Percentiles rank a stretch among this genome's conserved stretches.
These are phyloP conservation scores for Phytophthora sp. DNA, from an alignment of 352 stramenopile genomes.

Conservation along the genomic window DNA sequence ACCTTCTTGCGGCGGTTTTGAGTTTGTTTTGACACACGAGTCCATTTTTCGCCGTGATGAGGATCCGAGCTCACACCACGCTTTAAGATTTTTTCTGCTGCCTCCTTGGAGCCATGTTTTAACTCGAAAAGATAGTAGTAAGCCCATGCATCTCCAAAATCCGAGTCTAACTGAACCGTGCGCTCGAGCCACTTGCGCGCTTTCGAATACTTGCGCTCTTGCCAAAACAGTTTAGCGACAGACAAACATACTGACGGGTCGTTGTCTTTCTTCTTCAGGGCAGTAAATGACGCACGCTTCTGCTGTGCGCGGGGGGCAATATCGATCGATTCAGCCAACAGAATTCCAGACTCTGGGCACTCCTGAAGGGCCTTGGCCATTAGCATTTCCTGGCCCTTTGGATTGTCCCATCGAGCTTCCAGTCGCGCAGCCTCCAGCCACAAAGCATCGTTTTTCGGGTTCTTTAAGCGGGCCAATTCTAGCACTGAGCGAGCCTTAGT, in stretches of 20 bases:
- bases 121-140: slow-evolving; percentile 98
- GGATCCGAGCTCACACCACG: slow-evolving; percentile 93
- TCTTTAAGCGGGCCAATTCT: slow-evolving; percentile 96
- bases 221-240: slow-evolving; percentile 97
- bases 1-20: slow-evolving; percentile 86
- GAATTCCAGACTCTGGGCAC: slow-evolving; percentile 94
- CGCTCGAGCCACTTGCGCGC: slow-evolving; percentile 98
- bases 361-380: slow-evolving; percentile 98
- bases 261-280: slow-evolving; percentile 97
- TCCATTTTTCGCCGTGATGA: slow-evolving; percentile 96
- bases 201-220: slow-evolving; percentile 95
- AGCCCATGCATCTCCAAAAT: slow-evolving; percentile 98
- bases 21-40: slow-evolving; percentile 92
- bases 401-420: slow-evolving; percentile 92
- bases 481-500: slow-evolving; percentile 97
- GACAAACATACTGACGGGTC: slow-evolving; percentile 96
- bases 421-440: slow-evolving; percentile 97
- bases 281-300: slow-evolving; percentile 95
- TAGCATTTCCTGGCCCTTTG: slow-evolving; percentile 95
- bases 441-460: slow-evolving; percentile 92
- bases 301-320: slow-evolving; percentile 94
- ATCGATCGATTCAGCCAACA: slow-evolving; percentile 97
- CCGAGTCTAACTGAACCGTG: slow-evolving; percentile 94
- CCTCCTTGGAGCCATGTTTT: slow-evolving; percentile 82
- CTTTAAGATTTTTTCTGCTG: slow-evolving; percentile 87